Evolutionary conservation across 768 basidiomycete species (phyloP).

Genomic region (Lentinula raphanica): DNA sequence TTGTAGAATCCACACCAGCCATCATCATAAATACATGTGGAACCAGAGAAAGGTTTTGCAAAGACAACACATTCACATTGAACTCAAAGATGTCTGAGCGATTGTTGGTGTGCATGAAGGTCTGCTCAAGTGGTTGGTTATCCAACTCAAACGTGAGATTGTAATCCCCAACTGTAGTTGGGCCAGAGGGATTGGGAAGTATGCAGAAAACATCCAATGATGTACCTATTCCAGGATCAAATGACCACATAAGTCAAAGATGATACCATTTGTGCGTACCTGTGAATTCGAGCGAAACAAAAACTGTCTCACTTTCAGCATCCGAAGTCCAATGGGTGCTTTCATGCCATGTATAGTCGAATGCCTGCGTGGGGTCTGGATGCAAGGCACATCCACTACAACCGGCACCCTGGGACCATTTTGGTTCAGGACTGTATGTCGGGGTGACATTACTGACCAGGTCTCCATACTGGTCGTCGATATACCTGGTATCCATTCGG

Average conservation of each 20-base stretch:
- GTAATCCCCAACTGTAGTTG: slow-evolving; percentile 1
- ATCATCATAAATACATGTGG: background rate
- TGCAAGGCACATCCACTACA: slow-evolving; percentile 5
- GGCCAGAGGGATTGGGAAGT: slow-evolving; percentile 4
- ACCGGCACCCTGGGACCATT: background rate
- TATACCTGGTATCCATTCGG: background rate
- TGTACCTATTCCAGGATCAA: background rate
- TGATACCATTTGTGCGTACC: background rate
- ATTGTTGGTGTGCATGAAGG: background rate
- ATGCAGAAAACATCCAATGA: slow-evolving; percentile 5
- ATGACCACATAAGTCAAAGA: background rate
- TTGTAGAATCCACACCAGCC: slow-evolving; percentile 1
- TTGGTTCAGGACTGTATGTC: background rate
- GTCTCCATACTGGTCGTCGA: slow-evolving; percentile 4
- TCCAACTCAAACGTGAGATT: slow-evolving; percentile 1
- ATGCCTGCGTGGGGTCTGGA: background rate
- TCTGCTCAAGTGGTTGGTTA: background rate
- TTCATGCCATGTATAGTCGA: slow-evolving; percentile 1
- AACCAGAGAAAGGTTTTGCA: background rate
- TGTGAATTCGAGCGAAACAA: background rate
- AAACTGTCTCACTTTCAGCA: too few species aligned
- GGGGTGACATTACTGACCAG: background rate
- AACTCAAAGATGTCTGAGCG: background rate
- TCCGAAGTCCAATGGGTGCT: slow-evolving; percentile 1
- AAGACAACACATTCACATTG: background rate